phyloP scores from a whole-genome alignment of 371 early-diverging fungal species.

The Mucor plumbeus region DNA sequence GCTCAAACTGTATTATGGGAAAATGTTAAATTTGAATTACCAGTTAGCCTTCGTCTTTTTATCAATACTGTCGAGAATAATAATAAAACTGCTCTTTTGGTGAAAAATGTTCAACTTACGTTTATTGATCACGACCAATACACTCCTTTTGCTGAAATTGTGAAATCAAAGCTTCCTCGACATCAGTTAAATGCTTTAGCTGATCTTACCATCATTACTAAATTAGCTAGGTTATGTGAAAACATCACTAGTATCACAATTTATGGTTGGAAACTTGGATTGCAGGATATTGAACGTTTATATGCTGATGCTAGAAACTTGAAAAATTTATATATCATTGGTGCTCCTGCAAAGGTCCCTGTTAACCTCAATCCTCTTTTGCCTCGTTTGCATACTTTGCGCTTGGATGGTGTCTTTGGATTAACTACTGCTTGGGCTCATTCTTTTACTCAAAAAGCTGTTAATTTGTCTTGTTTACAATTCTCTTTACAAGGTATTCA shows the following conservation, averaged over 20 bases:
- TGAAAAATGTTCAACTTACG: slow-evolving; percentile 31
- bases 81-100: slow-evolving; percentile 34
- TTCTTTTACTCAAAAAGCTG: slow-evolving; percentile 22
- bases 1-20: slow-evolving; percentile 46
- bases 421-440: slow-evolving; percentile 21
- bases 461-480: slow-evolving; percentile 24
- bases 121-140: slow-evolving; percentile 21
- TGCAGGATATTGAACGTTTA: slow-evolving; percentile 28
- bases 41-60: slow-evolving; percentile 31
- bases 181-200: slow-evolving; percentile 25
- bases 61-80: slow-evolving; percentile 1
- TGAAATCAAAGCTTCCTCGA: slow-evolving; percentile 22
- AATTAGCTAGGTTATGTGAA: slow-evolving; percentile 38
- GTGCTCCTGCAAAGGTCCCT: slow-evolving; percentile 19
- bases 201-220: slow-evolving; percentile 21
- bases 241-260: slow-evolving; percentile 33
- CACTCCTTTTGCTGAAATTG: slow-evolving; percentile 29
- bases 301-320: slow-evolving; percentile 19
- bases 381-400: slow-evolving; percentile 25
- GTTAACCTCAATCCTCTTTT: slow-evolving; percentile 22
- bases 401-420: slow-evolving; percentile 36
- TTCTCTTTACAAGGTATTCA: slow-evolving; percentile 24
- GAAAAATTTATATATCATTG: slow-evolving; percentile 32
- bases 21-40: slow-evolving; percentile 30
- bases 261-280: slow-evolving; percentile 45